A percentile compares a stretch with the other conserved stretches of the same genome.
Evolutionary conservation across 2,329 filamentous ascomycete species (phyloP).

Genomic region (Monosporascus sp.): DNA sequence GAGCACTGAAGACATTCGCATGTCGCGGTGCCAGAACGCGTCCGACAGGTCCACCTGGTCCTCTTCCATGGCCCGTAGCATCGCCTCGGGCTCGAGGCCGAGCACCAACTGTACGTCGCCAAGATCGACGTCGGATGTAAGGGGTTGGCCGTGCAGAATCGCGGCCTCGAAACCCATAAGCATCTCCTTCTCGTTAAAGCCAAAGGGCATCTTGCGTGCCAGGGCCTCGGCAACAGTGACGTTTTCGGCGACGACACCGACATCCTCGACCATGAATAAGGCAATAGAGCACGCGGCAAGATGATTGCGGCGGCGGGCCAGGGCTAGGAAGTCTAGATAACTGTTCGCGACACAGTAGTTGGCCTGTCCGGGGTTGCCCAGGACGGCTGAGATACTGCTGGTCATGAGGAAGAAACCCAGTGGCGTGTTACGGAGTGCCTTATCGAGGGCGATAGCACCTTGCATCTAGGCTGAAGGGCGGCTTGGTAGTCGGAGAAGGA

Average conservation of each 20-base stretch:
- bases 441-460: constrained; percentile 10
- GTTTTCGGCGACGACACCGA: constrained; percentile 20
- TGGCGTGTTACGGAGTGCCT: constrained; percentile 3
- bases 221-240: constrained; percentile 1
- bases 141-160: not conserved
- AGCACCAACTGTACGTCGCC: constrained; percentile 13
- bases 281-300: not conserved
- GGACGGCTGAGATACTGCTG: constrained; percentile 13
- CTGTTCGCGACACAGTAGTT: constrained; percentile 26
- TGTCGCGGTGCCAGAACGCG: constrained; percentile 23
- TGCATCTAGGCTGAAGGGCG: constrained; percentile 7
- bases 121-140: constrained; percentile 16
- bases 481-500: not conserved
- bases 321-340: constrained; percentile 21
- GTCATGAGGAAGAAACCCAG: constrained; percentile 11
- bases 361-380: constrained; percentile 19
- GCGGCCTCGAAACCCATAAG: constrained; percentile 4
- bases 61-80: constrained; percentile 1
- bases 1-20: constrained; percentile 13
- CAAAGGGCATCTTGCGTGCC: constrained; percentile 3
- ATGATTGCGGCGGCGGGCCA: not conserved
- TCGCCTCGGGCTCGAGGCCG: no score
- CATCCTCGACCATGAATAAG: constrained; percentile 4
- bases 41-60: constrained; percentile 5
- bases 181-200: constrained; percentile 7